These are phyloP conservation scores for Cladosporium halotolerans DNA, from an alignment of 2,329 filamentous ascomycete species.

Conservation along the genomic window DNA sequence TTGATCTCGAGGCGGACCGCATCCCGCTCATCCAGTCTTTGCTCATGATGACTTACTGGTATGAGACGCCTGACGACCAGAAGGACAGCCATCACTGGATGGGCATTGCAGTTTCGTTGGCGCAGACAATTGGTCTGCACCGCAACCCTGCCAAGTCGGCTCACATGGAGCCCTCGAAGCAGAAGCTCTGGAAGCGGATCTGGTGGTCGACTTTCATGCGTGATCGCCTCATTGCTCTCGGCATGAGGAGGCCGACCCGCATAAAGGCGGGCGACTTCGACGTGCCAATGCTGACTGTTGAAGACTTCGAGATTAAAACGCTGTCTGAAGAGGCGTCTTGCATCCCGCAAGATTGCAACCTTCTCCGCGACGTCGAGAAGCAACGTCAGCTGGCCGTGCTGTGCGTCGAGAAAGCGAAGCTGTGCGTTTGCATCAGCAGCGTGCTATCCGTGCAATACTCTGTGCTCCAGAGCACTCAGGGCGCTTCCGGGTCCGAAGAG, in stretches of 20 bases:
- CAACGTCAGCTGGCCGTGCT: conserved; percentile 75
- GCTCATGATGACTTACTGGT: conserved; percentile 94
- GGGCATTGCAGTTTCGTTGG: conserved; percentile 87
- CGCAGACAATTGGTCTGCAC: conserved; percentile 88
- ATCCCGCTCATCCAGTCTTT: conserved; percentile 83
- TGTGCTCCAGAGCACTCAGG: conserved; percentile 76
- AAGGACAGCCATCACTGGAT: conserved; percentile 99
- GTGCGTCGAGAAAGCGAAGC: conserved; percentile 86
- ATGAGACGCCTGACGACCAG: conserved; percentile 92
- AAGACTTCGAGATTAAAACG: conserved; percentile 73
- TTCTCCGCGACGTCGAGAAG: conserved; percentile 64
- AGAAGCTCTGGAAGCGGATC: conserved; percentile 86
- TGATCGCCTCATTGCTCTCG: conserved; percentile 83
- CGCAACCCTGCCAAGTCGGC: conserved; percentile 69
- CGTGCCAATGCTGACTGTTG: conserved; percentile 78
- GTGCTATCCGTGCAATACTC: conserved; percentile 90
- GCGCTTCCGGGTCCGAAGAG: conserved; percentile 62
- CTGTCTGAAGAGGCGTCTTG: conserved; percentile 58
- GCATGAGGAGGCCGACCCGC: conserved; percentile 85
- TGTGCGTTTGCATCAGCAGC: conserved; percentile 82
- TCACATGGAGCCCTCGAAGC: conserved; percentile 65
- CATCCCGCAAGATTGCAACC: conserved; percentile 62
- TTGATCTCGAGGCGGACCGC: conserved; percentile 88
- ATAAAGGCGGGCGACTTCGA: conserved; percentile 93
- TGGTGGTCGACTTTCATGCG: conserved; percentile 99